These are phyloP conservation scores for Fraxinus xanthoxyloides DNA, from an alignment of 305 asterid species.

Conservation along the genomic window DNA sequence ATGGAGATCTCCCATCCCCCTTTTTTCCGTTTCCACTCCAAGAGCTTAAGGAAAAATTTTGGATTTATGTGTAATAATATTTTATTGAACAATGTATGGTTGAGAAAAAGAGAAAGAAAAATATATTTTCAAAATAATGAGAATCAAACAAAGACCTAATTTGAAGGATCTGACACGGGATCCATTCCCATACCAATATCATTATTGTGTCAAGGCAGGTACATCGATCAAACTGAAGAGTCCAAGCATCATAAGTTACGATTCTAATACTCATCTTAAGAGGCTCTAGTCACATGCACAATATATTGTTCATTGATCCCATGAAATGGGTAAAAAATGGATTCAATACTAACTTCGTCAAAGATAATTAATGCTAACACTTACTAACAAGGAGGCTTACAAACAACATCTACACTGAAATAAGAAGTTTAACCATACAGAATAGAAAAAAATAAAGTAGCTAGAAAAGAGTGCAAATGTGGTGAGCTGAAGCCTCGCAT, in stretches of 20 bases:
- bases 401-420: not conserved
- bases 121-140: too few relatives aligned
- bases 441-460: conserved; percentile 6
- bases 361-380: not conserved
- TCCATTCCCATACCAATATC: not conserved
- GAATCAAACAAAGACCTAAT: too few relatives aligned
- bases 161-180: not conserved
- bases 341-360: not conserved
- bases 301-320: not conserved
- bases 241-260: not conserved
- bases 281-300: not conserved
- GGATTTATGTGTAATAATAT: too few relatives aligned
- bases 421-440: not conserved
- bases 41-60: too few relatives aligned
- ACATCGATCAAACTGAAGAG: not conserved
- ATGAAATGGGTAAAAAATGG: conserved; percentile 8
- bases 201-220: not conserved
- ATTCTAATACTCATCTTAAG: not conserved
- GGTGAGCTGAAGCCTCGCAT: conserved; percentile 3
- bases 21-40: not conserved
- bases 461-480: not conserved
- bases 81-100: too few relatives aligned
- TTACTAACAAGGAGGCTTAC: not conserved
- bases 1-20: not conserved
- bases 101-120: too few relatives aligned